Base-by-base conservation (phyloP, 257 asterid species). In the Perilla frutescens region DNA sequence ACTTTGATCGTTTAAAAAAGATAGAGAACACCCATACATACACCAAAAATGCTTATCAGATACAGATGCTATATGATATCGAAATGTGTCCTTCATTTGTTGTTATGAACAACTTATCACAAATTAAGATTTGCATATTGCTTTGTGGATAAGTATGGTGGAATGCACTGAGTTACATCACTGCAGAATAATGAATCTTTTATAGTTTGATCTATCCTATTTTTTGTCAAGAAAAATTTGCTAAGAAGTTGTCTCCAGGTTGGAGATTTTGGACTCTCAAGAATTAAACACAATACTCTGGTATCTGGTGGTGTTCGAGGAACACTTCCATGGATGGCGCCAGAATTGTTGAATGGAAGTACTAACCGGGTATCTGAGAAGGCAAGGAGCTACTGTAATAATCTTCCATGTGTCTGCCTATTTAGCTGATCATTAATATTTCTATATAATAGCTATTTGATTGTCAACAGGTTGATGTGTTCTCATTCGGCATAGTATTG, bases 321-420 rank as follows among this genome's bases (percentile, higher is more conserved):
- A 70, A 83, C 92, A 62, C 92, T 89, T 66, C 96, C 96, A 7
- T 89, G 90, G 96, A 89, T 89, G 96, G 92, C 96, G 2, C 96
- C 96, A 51, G 96, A 87, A 73, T 76, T 89, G 81, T 80, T 87
- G 84, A 89, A 79, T 77, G 93, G 96, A 71, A 87, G 88, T 83
- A 82, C 82, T 47, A 79, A 56, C 63, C 80, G 81, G 61, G 96
- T 89, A 57, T 89, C 96, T 72, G 96, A 87, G 71, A 89, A 85
- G 85, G 96, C 81, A 68, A 79, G 78, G 45, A 39, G 12, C 62
- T 37, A 53, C 50, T 67, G 6, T 76, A 15, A 37, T 40, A 43
- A 36, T 74, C 29, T 76, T 13, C 65, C 26, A 56, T 70, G 15
- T 41, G 48, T 55, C 51, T 76, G 37, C 56, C 76, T 34, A 32